Base-by-base conservation (phyloP, 2,329 filamentous ascomycete genomes). In the Hansfordia pulvinata region DNA sequence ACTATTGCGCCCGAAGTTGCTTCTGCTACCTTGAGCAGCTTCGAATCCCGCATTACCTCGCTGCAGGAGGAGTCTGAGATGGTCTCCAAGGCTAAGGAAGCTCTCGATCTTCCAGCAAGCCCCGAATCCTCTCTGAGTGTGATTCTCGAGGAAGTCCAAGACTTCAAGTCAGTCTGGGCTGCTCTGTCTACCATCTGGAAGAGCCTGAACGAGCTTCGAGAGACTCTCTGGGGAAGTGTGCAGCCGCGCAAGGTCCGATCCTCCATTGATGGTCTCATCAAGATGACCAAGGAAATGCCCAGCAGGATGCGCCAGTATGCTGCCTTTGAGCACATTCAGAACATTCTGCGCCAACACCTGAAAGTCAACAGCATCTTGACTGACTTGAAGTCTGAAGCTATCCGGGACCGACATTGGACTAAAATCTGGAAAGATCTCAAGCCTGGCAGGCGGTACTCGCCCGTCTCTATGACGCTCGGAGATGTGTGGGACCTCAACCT, bases 271-370 rank as follows among this genome's bases (percentile, higher is more conserved):
- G 77, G 79, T 25, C 68, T 96, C 28, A 83, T 96, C 50, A 93
- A 93, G 61, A 93, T 93, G 69, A 96, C 86, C 19, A 96, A 93
- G 57, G 88, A 96, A 35, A 96, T 98, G 90, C 90, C 92, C 0
- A 93, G 85, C 53, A 77, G 90, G 32, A 96, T 98, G 88, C 77
- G 92, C 33, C 92, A 98, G 47, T 99, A 99, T 52, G 88, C 92
- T 40, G 92, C 92, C n/a, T 99, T 98, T 48, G 92, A 98, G 53
- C 88, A 98, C 46, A 85, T 98, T 20, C 92, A 98, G 49, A 84
- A 74, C 36, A 81, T 92, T 17, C 69, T 98, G 20, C 80, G 85
- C 23, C 77, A 86, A 35, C 69, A 93, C 25, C 66, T 94, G 36
- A 96, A 93, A 51, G 84, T 93, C 40, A 98, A 96, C 46, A 65